Conservation (phyloP, 352 stramenopile species). For the Globisporangium heterothallicum region DNA sequence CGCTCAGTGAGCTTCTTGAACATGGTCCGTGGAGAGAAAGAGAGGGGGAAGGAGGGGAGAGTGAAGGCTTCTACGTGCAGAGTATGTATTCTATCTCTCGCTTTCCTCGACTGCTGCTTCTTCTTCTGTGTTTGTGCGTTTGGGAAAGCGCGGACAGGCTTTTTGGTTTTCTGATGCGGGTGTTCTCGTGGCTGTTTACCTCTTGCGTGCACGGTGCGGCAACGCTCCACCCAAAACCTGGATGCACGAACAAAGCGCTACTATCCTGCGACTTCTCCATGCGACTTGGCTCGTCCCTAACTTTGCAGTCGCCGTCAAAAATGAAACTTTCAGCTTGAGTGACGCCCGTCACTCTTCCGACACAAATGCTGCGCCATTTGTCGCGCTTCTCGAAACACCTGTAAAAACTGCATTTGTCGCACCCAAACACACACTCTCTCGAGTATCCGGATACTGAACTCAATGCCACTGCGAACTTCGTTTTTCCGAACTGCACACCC, state of each 20-base stretch:
- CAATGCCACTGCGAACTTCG: no score
- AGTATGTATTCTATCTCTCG: not conserved
- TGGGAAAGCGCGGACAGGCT: no score
- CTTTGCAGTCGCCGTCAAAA: no score
- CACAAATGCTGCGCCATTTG: not conserved
- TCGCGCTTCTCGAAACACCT: not conserved
- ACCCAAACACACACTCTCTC: not conserved
- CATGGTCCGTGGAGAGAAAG: constrained; percentile 24
- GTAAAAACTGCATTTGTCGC: not conserved
- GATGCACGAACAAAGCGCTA: not conserved
- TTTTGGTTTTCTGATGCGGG: no score
- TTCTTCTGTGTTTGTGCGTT: no score
- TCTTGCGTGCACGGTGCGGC: not conserved
- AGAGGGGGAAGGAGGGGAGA: not conserved
- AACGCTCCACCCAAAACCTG: not conserved
- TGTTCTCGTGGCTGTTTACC: not conserved
- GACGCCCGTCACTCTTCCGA: not conserved
- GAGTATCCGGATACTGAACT: not conserved
- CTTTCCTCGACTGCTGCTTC: no score
- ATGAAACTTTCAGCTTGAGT: not conserved
- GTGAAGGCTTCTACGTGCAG: not conserved
- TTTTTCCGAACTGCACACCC: not conserved
- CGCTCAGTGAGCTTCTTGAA: constrained; percentile 77
- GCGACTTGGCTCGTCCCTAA: no score
- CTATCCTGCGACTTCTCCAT: no score